These are phyloP conservation scores for Hevea brasiliensis DNA, from an alignment of 345 rosid genomes.

Conservation along the genomic window DNA sequence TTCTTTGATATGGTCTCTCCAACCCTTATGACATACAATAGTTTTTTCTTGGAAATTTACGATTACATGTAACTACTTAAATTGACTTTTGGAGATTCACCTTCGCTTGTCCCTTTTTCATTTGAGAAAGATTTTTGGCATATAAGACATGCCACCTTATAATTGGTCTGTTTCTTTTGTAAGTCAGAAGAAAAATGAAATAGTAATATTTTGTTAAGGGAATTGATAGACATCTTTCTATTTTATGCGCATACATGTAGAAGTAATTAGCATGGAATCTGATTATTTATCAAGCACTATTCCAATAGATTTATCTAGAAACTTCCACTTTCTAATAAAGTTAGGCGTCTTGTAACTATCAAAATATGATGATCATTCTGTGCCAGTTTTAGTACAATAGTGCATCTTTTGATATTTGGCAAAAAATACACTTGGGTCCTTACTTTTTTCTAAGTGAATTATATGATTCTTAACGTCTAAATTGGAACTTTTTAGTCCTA, in stretches of 20 bases:
- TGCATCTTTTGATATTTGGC: neutral
- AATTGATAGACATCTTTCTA: neutral
- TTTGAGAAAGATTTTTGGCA: neutral
- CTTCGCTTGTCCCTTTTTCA: neutral
- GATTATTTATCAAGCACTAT: neutral
- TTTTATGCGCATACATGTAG: neutral
- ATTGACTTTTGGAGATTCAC: too few species aligned
- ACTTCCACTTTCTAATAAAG: too few species aligned
- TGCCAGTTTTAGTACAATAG: too few species aligned
- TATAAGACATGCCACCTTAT: neutral
- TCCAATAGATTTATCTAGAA: too few species aligned
- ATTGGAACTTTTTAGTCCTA: too few species aligned
- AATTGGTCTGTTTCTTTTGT: neutral
- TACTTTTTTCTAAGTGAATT: neutral
- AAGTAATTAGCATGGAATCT: neutral
- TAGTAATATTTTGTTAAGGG: neutral
- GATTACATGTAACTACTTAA: too few species aligned
- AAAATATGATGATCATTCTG: too few species aligned
- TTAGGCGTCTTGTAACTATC: too few species aligned
- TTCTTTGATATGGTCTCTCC: neutral
- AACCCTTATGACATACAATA: neutral
- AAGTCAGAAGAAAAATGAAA: neutral
- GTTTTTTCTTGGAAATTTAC: neutral
- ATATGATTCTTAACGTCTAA: too few species aligned
- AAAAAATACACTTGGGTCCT: neutral